Evolutionary conservation across 495 filamentous ascomycete species (phyloP), one percentile per base, ranked within the genome.

Genomic region (Trichoderma reesei): DNA sequence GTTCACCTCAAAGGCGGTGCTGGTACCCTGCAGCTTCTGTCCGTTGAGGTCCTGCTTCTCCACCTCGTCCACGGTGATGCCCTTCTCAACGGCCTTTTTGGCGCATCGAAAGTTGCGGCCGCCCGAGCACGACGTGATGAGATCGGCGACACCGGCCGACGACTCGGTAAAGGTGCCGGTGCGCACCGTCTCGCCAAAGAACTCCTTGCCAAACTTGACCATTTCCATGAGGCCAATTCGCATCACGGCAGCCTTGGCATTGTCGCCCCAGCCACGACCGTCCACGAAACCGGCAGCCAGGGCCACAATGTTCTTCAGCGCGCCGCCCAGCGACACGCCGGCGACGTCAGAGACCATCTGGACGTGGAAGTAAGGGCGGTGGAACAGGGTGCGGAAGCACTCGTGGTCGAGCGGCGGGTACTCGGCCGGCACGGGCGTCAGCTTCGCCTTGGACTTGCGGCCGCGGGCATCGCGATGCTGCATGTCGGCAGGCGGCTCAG

Each of bases 361-460:
- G 13, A 97, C 92, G 74, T 97, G 93, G 83, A 99, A 98, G 78
- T 99, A 99, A 0, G 92, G 92, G 44, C 95, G 87, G 77, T 96
- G 89, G 84, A 99, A 98, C 37, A 99, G 88, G 26, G 83, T 83
- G 72, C 88, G 87, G 68, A 96, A 79, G 51, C 88, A 81, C 18
- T 76, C 77, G 71, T 98, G 95, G 73, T 90, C 88, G 3, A 98
- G 79, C 0, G 90, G 83, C 6, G 90, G 90, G 71, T 93, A 93
- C 11, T 91, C 89, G 20, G 78, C 72, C 3, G 94, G 95, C 7
- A 95, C 75, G 3, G 90, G 81, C 44, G 80, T 83, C 38, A 97
- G 80, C 70, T 84, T 85, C 37, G 85, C 83, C 68, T 84, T 83
- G 69, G 81, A 85, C 59, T 81, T 71, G 65, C 85, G 73, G 48